Conservation (phyloP, 1,284 basidiomycete genomes). For the Pascua guehoae region DNA sequence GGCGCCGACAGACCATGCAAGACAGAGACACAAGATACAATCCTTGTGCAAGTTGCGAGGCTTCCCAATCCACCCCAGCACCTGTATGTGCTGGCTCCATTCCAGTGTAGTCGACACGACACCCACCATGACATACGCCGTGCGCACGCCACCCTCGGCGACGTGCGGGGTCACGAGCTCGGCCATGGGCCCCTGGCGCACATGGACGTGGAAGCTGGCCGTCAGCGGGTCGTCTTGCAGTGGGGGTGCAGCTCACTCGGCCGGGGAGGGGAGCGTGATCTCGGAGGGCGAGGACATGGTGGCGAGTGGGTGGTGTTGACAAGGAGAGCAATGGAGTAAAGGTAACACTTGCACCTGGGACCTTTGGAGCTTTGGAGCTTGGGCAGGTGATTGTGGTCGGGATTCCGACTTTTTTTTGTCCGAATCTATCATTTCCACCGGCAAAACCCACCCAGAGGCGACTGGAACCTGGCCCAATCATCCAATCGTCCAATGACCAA, state of each 20-base stretch:
- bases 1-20: too few species aligned
- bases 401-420: slow-evolving; percentile 1
- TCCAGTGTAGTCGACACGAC: background rate
- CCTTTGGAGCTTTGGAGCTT: too few species aligned
- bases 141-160: slow-evolving; percentile 75
- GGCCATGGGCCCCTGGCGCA: slow-evolving; percentile 80
- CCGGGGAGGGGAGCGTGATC: slow-evolving; percentile 63
- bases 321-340: background rate
- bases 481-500: too few species aligned
- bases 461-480: too few species aligned
- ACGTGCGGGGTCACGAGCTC: slow-evolving; percentile 89
- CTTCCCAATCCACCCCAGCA: too few species aligned
- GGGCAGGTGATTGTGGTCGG: too few species aligned
- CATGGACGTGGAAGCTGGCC: slow-evolving; percentile 83
- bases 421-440: too few species aligned
- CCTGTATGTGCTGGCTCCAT: too few species aligned
- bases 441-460: too few species aligned
- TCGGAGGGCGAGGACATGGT: slow-evolving; percentile 20
- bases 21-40: too few species aligned
- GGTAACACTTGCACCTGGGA: too few species aligned
- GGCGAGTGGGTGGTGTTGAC: slow-evolving; percentile 2
- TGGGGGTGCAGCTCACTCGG: slow-evolving; percentile 56
- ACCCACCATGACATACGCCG: slow-evolving; percentile 94
- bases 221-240: slow-evolving; percentile 7
- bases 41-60: too few species aligned